These are phyloP conservation scores for Lagenidium sp. DNA, from an alignment of 352 stramenopile genomes.

Conservation along the genomic window DNA sequence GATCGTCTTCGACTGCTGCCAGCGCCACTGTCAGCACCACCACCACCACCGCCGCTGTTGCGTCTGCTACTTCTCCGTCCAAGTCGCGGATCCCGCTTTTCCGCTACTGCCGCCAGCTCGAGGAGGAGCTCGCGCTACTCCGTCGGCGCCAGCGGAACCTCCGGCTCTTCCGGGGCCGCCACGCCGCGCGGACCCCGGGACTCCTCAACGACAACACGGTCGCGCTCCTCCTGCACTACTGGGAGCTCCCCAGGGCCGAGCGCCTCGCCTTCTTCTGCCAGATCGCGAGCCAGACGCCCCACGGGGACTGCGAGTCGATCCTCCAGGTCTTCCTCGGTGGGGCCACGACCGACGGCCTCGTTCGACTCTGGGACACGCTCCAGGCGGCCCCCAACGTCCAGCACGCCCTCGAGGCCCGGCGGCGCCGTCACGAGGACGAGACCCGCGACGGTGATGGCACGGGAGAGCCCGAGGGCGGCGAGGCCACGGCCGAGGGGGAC, in stretches of 20 bases:
- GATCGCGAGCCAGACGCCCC: conserved; percentile 43
- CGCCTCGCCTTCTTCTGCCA: conserved; percentile 61
- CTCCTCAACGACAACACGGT: conserved; percentile 49
- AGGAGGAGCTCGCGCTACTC: conserved; percentile 41
- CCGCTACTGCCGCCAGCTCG: conserved; percentile 54
- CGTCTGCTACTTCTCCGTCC: background rate
- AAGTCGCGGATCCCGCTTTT: conserved; percentile 27
- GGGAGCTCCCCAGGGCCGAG: conserved; percentile 43
- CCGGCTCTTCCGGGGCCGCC: conserved; percentile 10
- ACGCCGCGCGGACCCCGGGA: conserved; percentile 9
- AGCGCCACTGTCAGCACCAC: background rate
- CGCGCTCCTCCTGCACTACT: conserved; percentile 58
- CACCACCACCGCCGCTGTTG: background rate
- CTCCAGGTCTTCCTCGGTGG: conserved; percentile 39
- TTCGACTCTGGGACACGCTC: conserved; percentile 39
- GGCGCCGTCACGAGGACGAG: background rate
- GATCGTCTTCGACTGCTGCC: background rate
- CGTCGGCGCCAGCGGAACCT: conserved; percentile 19
- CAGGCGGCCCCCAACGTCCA: conserved; percentile 39
- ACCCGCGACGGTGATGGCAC: conserved; percentile 8
- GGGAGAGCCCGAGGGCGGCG: conserved; percentile 1
- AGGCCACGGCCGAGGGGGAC: conserved; percentile 6
- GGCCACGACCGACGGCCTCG: conserved; percentile 29
- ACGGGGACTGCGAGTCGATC: conserved; percentile 36
- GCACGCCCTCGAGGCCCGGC: conserved; percentile 16